These are phyloP conservation scores for Nothopassalora personata DNA, from an alignment of 2,329 filamentous ascomycete species.

Conservation along the genomic window DNA sequence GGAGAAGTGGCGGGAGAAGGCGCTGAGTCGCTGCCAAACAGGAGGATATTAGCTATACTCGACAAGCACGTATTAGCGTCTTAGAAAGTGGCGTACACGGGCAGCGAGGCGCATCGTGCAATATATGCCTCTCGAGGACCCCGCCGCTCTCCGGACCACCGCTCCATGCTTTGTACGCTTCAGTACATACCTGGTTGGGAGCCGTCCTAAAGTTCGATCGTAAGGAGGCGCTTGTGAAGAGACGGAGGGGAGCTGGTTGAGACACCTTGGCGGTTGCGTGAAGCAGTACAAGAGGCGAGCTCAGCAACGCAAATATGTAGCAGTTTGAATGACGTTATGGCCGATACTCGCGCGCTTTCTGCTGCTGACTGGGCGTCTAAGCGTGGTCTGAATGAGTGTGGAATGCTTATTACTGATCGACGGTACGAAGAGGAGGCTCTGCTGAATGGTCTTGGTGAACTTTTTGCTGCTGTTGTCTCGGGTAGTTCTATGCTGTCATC, in stretches of 20 bases:
- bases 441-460: background rate
- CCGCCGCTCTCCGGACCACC: too few species aligned
- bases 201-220: constrained; percentile 31
- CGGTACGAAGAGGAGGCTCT: background rate
- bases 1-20: constrained; percentile 46
- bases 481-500: background rate
- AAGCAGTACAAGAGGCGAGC: background rate
- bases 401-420: background rate
- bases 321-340: constrained; percentile 9
- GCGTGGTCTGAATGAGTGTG: background rate
- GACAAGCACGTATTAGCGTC: too few species aligned
- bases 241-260: constrained; percentile 32
- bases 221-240: constrained; percentile 29
- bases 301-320: background rate
- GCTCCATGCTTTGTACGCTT: too few species aligned
- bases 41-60: too few species aligned
- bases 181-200: constrained; percentile 25
- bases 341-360: constrained; percentile 3
- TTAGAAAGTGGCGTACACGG: too few species aligned
- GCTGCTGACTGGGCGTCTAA: background rate
- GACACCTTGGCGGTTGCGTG: constrained; percentile 35
- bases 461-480: background rate
- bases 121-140: too few species aligned
- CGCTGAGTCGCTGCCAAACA: constrained; percentile 34
- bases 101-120: too few species aligned